Percentiles rank a stretch among this genome's conserved stretches.
phyloP scores from a whole-genome alignment of 176 grass and related monocot species.

The maize (Zea mays) region DNA sequence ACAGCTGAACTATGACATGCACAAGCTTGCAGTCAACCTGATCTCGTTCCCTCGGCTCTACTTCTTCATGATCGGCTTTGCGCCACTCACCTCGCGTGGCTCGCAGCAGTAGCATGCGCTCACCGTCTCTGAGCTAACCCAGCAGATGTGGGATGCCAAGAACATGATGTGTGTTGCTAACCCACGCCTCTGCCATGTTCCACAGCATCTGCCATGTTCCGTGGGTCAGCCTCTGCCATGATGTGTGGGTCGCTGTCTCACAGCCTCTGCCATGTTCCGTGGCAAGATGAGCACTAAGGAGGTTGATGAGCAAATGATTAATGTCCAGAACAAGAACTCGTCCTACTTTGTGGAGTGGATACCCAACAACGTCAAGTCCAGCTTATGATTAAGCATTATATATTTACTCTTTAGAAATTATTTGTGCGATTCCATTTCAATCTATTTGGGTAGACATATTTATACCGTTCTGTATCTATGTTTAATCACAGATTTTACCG shows the following conservation, averaged over 20 bases:
- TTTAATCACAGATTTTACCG: too few species aligned
- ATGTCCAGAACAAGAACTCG: conserved; percentile 93
- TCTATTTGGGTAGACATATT: too few species aligned
- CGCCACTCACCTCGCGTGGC: conserved; percentile 81
- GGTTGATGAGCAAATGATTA: conserved; percentile 88
- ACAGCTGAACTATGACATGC: conserved; percentile 82
- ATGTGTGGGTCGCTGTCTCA: too few species aligned
- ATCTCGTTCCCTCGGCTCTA: conserved; percentile 85
- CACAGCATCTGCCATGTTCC: too few species aligned
- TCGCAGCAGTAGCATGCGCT: conserved; percentile 83
- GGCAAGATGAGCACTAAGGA: conserved; percentile 93
- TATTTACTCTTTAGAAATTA: too few species aligned
- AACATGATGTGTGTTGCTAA: conserved; percentile 73
- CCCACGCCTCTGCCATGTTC: too few species aligned
- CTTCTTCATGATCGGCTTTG: conserved; percentile 94
- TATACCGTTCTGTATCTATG: too few species aligned
- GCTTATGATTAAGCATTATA: too few species aligned
- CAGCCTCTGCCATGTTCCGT: conserved; percentile 85
- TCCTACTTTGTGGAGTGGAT: conserved; percentile 92
- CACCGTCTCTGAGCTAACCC: conserved; percentile 84
- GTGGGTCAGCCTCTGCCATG: too few species aligned
- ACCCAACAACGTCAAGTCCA: conserved; percentile 88
- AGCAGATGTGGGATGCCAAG: conserved; percentile 96
- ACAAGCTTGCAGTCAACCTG: conserved; percentile 86
- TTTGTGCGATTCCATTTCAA: too few species aligned